Evolutionary conservation across 23 red algal species (phyloP).

Genomic region (Agarophyton chilense): DNA sequence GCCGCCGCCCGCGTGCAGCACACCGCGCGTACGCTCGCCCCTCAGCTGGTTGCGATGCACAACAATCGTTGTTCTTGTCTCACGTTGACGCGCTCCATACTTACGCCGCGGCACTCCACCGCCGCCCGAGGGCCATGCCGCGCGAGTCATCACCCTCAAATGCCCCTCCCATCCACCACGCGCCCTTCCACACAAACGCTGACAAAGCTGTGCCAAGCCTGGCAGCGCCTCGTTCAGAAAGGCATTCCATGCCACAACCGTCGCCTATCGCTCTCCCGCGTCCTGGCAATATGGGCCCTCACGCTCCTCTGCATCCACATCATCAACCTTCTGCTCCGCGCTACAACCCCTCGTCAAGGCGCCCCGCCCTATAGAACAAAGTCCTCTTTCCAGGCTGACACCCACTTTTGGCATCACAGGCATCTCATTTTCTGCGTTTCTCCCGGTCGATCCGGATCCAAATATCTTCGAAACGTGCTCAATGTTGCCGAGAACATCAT

Average conservation of each 20-base stretch:
- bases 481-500: conserved; percentile 35
- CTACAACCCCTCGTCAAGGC: background rate
- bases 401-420: conserved; percentile 35
- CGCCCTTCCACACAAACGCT: background rate
- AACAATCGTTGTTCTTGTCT: too few species aligned
- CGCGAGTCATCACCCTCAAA: background rate
- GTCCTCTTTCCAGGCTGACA: conserved; percentile 14
- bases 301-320: background rate
- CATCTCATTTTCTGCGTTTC: conserved; percentile 72
- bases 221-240: background rate
- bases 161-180: background rate
- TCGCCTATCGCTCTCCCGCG: background rate
- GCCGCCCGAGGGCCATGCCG: too few species aligned
- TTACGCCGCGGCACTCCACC: too few species aligned
- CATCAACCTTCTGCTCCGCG: background rate
- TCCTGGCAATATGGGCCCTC: background rate
- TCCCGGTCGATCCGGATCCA: conserved; percentile 66
- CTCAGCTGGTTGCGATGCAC: too few species aligned
- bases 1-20: too few species aligned
- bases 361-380: background rate
- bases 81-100: too few species aligned
- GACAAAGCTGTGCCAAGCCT: background rate
- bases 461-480: conserved; percentile 56
- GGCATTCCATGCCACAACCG: conserved; percentile 13
- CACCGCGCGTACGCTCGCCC: too few species aligned